A percentile compares a stretch with the other conserved stretches of the same genome.
These are phyloP conservation scores for Speleostelium caveatum DNA, from an alignment of 78 protist genomes.

Conservation along the genomic window DNA sequence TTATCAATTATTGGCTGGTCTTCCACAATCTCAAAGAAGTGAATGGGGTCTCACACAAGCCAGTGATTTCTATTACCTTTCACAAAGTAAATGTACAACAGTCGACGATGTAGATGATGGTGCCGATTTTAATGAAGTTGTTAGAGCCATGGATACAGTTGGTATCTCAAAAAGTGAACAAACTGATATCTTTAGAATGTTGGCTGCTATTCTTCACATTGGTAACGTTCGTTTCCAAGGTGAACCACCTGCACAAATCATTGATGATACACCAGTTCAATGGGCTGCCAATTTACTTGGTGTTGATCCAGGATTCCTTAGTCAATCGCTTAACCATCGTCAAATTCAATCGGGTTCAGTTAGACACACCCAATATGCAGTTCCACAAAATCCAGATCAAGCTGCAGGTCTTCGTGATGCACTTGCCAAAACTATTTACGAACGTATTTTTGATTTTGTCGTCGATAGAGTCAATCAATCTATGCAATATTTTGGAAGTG, in stretches of 20 bases:
- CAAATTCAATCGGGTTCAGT: conserved; percentile 73
- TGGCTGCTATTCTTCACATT: conserved; percentile 88
- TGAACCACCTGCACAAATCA: conserved; percentile 66
- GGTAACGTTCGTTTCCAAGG: conserved; percentile 83
- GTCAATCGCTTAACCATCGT: conserved; percentile 80
- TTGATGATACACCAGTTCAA: conserved; percentile 60
- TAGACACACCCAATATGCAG: conserved; percentile 76
- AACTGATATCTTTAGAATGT: conserved; percentile 70
- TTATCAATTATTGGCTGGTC: conserved; percentile 89
- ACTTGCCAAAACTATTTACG: conserved; percentile 91
- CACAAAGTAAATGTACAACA: conserved; percentile 72
- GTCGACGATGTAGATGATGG: conserved; percentile 78
- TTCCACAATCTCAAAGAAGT: conserved; percentile 15
- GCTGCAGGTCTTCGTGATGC: conserved; percentile 91
- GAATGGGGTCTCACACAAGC: conserved; percentile 73
- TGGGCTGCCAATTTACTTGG: conserved; percentile 72
- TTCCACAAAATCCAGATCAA: conserved; percentile 84
- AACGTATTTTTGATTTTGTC: conserved; percentile 88
- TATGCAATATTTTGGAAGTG: conserved; percentile 83
- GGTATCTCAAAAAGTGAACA: conserved; percentile 71
- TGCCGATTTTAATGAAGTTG: conserved; percentile 64
- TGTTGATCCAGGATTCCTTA: conserved; percentile 57
- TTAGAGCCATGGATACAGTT: conserved; percentile 62
- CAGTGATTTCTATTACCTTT: conserved; percentile 63
- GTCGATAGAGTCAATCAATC: conserved; percentile 85